These are phyloP conservation scores for Scleromitrula shiraiana DNA, from an alignment of 2,329 filamentous ascomycete species.

Conservation along the genomic window DNA sequence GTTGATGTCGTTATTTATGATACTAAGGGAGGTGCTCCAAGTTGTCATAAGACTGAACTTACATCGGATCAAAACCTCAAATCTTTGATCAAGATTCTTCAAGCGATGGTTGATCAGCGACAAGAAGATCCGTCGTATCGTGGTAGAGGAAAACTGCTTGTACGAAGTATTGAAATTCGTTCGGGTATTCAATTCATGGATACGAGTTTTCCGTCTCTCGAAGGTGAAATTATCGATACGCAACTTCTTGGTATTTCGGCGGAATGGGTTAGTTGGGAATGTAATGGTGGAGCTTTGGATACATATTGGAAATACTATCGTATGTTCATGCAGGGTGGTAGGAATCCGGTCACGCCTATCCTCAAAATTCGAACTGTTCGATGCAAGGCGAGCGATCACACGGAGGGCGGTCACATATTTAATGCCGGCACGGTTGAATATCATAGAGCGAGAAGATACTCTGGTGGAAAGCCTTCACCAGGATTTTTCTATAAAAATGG, in stretches of 20 bases:
- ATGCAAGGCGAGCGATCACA: neutral
- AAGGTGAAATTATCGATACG: conserved; percentile 1
- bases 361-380: conserved; percentile 6
- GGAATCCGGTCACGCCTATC: neutral
- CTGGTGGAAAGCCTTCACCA: conserved; percentile 2
- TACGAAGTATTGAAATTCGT: conserved; percentile 1
- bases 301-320: conserved; percentile 5
- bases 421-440: neutral
- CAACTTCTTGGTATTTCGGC: neutral
- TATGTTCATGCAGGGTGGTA: neutral
- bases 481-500: neutral
- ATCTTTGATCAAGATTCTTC: neutral
- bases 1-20: conserved; percentile 6
- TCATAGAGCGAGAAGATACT: neutral
- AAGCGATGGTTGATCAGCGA: neutral
- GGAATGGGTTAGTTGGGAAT: conserved; percentile 6
- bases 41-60: neutral
- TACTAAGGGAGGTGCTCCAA: neutral
- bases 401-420: neutral
- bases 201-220: neutral
- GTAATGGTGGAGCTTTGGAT: neutral
- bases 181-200: neutral
- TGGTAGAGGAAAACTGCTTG: neutral
- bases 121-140: neutral
- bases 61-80: neutral